Evolutionary conservation across 202 grass and related monocot species (phyloP).

Genomic region (Bolboschoenoplectus hybrid): DNA sequence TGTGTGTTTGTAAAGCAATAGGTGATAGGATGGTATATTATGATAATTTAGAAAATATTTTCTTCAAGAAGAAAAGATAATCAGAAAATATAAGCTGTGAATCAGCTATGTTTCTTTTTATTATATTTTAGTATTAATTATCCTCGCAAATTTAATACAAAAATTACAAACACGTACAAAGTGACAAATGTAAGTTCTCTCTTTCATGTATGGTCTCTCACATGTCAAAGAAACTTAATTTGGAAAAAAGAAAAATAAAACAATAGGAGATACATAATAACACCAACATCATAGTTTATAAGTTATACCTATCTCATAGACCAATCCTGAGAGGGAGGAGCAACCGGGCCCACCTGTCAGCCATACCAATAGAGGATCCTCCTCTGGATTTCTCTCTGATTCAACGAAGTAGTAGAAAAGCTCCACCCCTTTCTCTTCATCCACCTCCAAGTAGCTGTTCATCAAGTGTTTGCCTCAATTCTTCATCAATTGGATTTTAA

Average conservation of each 20-base stretch:
- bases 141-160: too few relatives aligned
- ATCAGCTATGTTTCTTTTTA: not conserved
- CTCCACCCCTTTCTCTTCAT: conserved; percentile 45
- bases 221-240: not conserved
- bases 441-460: conserved; percentile 56
- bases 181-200: too few relatives aligned
- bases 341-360: conserved; percentile 66
- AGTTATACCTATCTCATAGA: conserved; percentile 54
- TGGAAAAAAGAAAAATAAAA: too few relatives aligned
- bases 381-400: conserved; percentile 47
- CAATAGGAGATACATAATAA: not conserved
- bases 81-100: not conserved
- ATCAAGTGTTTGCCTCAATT: not conserved
- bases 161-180: too few relatives aligned
- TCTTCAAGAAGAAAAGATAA: too few relatives aligned
- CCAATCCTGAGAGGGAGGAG: conserved; percentile 43
- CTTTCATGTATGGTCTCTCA: too few relatives aligned
- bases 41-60: too few relatives aligned
- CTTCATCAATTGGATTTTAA: not conserved
- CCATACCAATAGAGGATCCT: conserved; percentile 60
- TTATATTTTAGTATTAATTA: too few relatives aligned
- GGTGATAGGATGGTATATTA: too few relatives aligned
- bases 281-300: too few relatives aligned
- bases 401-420: conserved; percentile 73
- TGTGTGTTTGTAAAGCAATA: too few relatives aligned